Base-by-base conservation (phyloP, 768 basidiomycete species). In the Saitozyma podzolica region DNA sequence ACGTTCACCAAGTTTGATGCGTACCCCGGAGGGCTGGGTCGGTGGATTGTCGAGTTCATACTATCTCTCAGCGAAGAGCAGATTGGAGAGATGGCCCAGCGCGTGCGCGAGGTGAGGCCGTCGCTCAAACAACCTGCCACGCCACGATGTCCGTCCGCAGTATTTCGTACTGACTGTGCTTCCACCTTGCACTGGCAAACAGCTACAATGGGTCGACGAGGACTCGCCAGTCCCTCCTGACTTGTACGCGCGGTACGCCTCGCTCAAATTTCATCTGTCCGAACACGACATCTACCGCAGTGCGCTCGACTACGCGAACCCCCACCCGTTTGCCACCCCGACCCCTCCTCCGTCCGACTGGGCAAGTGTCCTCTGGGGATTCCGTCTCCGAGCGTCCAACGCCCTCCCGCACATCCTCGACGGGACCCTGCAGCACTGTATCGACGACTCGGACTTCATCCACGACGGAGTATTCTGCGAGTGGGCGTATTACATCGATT, bases 1-100 rank as follows among this genome's bases (percentile, higher is more conserved):
- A 37, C 40, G 13, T 65, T 61, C 50, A 49, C 48, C 45, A 54
- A 65, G 8, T 61, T 45, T n/a, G 64, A 65, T 40, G 61, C 64
- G 20, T 65, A 65, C 43, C 54, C 54, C 5, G 48, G 45, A 6
- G 59, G 59, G 5, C 41, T 65, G 16, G 64, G 64, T 19, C 39
- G 29, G 13, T 40, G 13, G 20, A 57, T 65, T 37, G 58, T 58
- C 54, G 41, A 45, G 20, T 65, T 65, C 50, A 37, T 64, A 14
- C 20, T 59, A 40, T 14, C n/a, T 47, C 49, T 64, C 5, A 47
- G 42, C 16, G 42, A n/a, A 9, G 63, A 60, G 43, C 48, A 64
- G 40, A 41, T 8, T 13, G 47, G 45, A 29, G 20, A 45, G 4
- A 62, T 62, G 60, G 39, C 42, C 29, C 14, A 56, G 54, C 53